Conservation (phyloP, 805 yeast species). For the Kuraishia hungarica region DNA sequence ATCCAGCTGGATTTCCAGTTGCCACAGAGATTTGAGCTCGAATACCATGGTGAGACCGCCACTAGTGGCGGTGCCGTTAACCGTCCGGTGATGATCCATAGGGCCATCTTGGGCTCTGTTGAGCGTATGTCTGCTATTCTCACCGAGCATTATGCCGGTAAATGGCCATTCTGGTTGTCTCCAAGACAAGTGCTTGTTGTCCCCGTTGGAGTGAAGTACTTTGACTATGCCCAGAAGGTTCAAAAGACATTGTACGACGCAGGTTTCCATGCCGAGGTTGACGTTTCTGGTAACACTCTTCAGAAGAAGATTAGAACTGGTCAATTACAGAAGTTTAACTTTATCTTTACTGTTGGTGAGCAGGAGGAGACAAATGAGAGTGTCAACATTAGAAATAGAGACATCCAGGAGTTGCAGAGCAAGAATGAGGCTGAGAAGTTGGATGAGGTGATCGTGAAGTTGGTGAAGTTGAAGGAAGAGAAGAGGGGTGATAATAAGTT, state of each 20-base stretch:
- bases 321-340: conserved; percentile 89
- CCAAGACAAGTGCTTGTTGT: conserved; percentile 96
- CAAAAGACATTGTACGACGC: conserved; percentile 58
- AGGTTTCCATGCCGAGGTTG: conserved; percentile 90
- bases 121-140: conserved; percentile 99
- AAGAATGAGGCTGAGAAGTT: conserved; percentile 79
- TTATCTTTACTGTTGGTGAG: conserved; percentile 94
- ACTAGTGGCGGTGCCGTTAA: conserved; percentile 41
- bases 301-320: conserved; percentile 98
- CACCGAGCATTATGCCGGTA: conserved; percentile 97
- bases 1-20: conserved; percentile 98
- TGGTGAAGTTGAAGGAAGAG: conserved; percentile 58
- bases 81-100: conserved; percentile 98
- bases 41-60: conserved; percentile 66
- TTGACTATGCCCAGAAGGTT: conserved; percentile 81
- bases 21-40: conserved; percentile 88
- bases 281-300: conserved; percentile 88
- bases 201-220: conserved; percentile 93
- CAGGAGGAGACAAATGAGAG: conserved; percentile 72
- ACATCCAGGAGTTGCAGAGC: conserved; percentile 84
- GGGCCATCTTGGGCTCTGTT: conserved; percentile 96
- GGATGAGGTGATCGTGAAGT: conserved; percentile 62
- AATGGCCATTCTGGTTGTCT: conserved; percentile 99
- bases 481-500: conserved; percentile 66
- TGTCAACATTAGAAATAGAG: conserved; percentile 96